phyloP scores from a whole-genome alignment of 768 basidiomycete species.

The Austroboletus eburneus region DNA sequence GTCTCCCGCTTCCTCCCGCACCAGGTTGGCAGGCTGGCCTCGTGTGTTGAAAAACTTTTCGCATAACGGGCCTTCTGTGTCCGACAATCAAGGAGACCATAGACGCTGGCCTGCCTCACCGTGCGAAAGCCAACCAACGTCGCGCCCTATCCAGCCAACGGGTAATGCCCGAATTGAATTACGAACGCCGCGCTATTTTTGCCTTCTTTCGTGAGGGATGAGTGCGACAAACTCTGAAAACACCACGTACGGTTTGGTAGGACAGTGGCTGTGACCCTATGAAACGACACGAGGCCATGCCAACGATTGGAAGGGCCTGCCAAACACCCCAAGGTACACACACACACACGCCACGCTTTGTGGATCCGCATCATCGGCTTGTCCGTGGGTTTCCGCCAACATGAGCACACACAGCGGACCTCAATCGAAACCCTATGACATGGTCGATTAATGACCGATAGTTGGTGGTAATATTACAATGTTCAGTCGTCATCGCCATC shows the following conservation, averaged over 20 bases:
- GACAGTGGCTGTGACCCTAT: slow-evolving; percentile 24
- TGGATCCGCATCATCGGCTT: background rate
- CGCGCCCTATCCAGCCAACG: background rate
- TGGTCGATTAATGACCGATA: slow-evolving; percentile 1
- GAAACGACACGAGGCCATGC: slow-evolving; percentile 15
- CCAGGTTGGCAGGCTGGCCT: slow-evolving; percentile 2
- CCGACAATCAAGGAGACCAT: slow-evolving; percentile 18
- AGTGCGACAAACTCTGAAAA: too few species aligned
- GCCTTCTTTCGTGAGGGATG: too few species aligned
- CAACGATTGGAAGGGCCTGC: slow-evolving; percentile 15
- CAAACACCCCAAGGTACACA: slow-evolving; percentile 18
- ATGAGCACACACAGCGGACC: slow-evolving; percentile 2
- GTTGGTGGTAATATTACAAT: too few species aligned
- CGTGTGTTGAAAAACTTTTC: slow-evolving; percentile 1
- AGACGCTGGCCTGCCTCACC: too few species aligned
- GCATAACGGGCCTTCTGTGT: too few species aligned
- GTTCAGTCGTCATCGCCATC: slow-evolving; percentile 59
- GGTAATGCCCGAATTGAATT: background rate
- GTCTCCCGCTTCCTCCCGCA: too few species aligned
- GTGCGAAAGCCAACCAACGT: background rate
- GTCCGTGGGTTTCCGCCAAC: background rate
- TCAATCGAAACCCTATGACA: background rate
- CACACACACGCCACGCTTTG: slow-evolving; percentile 7
- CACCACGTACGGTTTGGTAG: background rate
- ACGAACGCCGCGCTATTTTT: too few species aligned